A percentile compares a stretch with the other conserved stretches of the same genome.
Conservation (phyloP, 768 basidiomycete genomes). For the Russula earlei region DNA sequence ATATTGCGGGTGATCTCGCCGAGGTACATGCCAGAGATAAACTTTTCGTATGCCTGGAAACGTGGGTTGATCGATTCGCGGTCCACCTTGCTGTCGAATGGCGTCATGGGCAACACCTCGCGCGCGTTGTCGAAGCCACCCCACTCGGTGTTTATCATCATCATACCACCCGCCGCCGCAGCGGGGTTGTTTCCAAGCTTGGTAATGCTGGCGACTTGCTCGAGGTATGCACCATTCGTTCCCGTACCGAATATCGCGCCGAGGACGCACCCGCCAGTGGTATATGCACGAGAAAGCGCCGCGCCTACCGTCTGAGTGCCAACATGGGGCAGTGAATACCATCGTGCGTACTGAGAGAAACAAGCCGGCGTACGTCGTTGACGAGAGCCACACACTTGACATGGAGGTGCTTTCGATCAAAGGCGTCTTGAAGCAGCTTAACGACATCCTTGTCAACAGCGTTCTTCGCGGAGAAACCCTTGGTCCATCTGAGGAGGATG, state of each 20-base stretch:
- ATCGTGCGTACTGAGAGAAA: background rate
- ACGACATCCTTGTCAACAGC: conserved; percentile 87
- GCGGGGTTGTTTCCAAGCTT: conserved; percentile 66
- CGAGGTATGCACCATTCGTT: conserved; percentile 96
- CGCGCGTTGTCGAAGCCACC: conserved; percentile 96
- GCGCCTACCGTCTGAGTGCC: conserved; percentile 81
- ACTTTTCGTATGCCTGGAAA: conserved; percentile 94
- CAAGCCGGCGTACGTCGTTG: conserved; percentile 63
- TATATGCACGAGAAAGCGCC: conserved; percentile 85
- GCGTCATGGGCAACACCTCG: conserved; percentile 73
- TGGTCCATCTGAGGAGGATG: conserved; percentile 89
- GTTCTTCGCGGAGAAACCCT: conserved; percentile 89
- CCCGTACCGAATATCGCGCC: conserved; percentile 96
- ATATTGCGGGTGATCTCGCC: conserved; percentile 89
- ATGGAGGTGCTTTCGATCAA: conserved; percentile 85
- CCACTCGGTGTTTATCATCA: conserved; percentile 99
- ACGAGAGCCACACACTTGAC: conserved; percentile 89
- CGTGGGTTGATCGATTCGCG: conserved; percentile 89
- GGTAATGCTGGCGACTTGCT: conserved; percentile 72
- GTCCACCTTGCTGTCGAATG: conserved; percentile 88
- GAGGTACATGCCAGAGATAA: conserved; percentile 98
- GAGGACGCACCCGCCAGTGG: conserved; percentile 81
- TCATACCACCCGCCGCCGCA: conserved; percentile 54
- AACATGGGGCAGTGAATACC: background rate
- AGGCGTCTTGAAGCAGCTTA: conserved; percentile 81